Evolutionary conservation across 495 filamentous ascomycete species (phyloP), one percentile per base, ranked within the genome.

Genomic region (Hypoxylon lienhwacheense): DNA sequence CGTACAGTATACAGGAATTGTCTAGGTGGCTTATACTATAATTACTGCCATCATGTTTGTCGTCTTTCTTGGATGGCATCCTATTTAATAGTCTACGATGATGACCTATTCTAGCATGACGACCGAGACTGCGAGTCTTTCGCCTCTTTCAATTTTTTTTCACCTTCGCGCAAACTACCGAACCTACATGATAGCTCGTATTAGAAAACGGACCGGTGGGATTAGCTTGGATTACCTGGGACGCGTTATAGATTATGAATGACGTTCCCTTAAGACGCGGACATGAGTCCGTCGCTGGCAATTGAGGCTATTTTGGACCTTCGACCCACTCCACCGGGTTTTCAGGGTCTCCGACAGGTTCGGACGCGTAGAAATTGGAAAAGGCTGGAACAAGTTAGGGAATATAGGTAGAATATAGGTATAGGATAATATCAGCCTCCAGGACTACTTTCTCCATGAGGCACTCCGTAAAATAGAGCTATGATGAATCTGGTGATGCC

Each of bases 231-330:
- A 61, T 61, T 55, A 61, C 52, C 14, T 44, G 25, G 52, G 35
- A 47, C 19, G 53, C 33, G 29, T 48, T 44, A 43, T 49, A 52
- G 19, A 17, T 40, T 34, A 26, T 26, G 40, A 39, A 22, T 40
- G 44, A 42, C 56, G 47, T 56, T 24, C 15, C 28, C 17, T 32
- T 53, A 29, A 12, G 25, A 50, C n/a, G n/a, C n/a, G n/a, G n/a
- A n/a, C n/a, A 43, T n/a, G 17, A 44, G 46, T 50, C 36, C 48
- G 43, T 52, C 21, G 16, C 42, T 52, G 53, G 47, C 34, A 48
- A 61, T 61, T 56, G 58, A 61, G 58, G 52, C 52, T 56, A 61
- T 61, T 56, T 45, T 53, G 47, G 26, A 55, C 20, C 7, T 21
- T 48, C 52, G 47, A 55, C 58, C 58, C 58, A 53, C 58, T 37